Evolutionary conservation across 108 stramenopile genomes (phyloP), one percentile per base, ranked within the genome.

Genomic region (Discostella stelligeroides): DNA sequence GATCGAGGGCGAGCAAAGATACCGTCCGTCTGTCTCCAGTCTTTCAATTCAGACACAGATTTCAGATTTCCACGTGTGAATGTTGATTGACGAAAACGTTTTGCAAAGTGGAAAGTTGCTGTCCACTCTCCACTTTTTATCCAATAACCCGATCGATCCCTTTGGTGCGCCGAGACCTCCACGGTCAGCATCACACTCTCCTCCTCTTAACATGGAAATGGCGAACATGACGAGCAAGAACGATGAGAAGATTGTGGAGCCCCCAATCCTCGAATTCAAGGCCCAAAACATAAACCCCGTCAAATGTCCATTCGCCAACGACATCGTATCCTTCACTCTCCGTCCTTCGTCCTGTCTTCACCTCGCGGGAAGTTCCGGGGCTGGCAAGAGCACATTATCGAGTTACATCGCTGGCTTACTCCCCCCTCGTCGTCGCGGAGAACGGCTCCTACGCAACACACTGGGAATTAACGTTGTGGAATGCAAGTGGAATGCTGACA

Each of bases 321-420:
- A 38, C 7, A 15, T 18, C 1, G 79, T 92, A 20, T 61, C 72
- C 39, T 92, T 92, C 60, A 63, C 73, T 1, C 46, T 92, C 28
- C 30, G 60, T 43, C 83, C 72, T 7, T 84, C 84, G 1, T 75
- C 79, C 0, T 88, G 87, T 62, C 61, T 90, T 14, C 80, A 84
- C 34, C 70, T 92, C 39, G 69, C 54, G 12, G 92, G 91, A 1
- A 68, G 68, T 9, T 75, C 72, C 48, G 92, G 92, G 8, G 68
- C 83, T 9, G 90, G 92, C 24, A 92, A 92, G 54, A 86, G 86
- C 1, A 92, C 92, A 21, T 61, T 92, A 1, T 72, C 86, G 13
- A 84, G 60, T 20, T 87, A 79, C 58, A 69, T 92, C 47, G 85
- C 86, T 5, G 91, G 87, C n/a, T 41, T 66, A 0, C 53, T 73